phyloP scores from a whole-genome alignment of 2,329 filamentous ascomycete species.

The Shiraia bambusicola region DNA sequence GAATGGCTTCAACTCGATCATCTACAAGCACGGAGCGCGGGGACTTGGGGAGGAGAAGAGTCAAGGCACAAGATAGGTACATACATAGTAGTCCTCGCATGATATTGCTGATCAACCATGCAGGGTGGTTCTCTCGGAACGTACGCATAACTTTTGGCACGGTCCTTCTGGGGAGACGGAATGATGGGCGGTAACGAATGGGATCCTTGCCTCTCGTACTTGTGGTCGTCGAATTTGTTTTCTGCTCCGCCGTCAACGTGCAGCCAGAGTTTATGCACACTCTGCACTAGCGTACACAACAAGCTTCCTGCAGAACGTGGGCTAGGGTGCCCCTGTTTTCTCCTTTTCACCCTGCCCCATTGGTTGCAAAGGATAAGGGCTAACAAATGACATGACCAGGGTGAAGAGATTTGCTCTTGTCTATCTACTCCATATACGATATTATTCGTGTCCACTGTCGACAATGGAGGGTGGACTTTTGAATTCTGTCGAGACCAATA shows the following conservation, averaged over 20 bases:
- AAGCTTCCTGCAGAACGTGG: constrained; percentile 31
- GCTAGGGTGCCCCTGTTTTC: constrained; percentile 19
- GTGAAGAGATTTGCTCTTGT: constrained; percentile 13
- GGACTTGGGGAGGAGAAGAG: constrained; percentile 24
- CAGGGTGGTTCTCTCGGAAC: constrained; percentile 24
- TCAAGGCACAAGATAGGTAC: constrained; percentile 26
- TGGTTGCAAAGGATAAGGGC: constrained; percentile 24
- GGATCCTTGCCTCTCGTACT: constrained; percentile 25
- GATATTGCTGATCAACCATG: constrained; percentile 38
- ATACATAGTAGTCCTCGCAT: constrained; percentile 34
- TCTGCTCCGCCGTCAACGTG: constrained; percentile 19
- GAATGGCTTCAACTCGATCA: constrained; percentile 25
- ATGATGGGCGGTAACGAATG: constrained; percentile 29
- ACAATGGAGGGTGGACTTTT: constrained; percentile 18
- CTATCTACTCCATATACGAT: neutral
- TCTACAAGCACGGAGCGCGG: constrained; percentile 30
- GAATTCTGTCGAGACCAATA: constrained; percentile 23
- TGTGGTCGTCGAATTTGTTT: constrained; percentile 36
- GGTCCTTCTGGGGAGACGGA: constrained; percentile 33
- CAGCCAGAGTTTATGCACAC: constrained; percentile 34
- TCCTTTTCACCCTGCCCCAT: constrained; percentile 10
- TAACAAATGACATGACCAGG: constrained; percentile 30
- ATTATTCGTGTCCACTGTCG: too few species aligned
- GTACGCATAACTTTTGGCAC: constrained; percentile 32
- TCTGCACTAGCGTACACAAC: constrained; percentile 27